Evolutionary conservation across 1,139 yeast genomes (phyloP).

Genomic region (Candida neerlandica): DNA sequence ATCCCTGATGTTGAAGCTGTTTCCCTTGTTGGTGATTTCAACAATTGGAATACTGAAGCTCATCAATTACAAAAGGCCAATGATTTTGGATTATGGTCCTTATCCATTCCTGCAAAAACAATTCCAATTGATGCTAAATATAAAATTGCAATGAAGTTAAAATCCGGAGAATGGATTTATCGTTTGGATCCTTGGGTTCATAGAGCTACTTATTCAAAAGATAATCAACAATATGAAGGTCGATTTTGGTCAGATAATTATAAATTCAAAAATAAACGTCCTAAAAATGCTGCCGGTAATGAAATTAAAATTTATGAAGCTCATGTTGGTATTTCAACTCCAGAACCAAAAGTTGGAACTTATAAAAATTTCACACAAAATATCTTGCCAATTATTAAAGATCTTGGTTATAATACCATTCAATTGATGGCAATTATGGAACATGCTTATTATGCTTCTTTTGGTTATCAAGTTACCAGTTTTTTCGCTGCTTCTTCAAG

Average conservation of each 20-base stretch:
- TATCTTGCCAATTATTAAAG: slow-evolving; percentile 79
- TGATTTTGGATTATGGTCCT: slow-evolving; percentile 70
- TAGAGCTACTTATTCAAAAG: slow-evolving; percentile 73
- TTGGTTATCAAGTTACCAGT: slow-evolving; percentile 93
- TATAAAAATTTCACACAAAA: slow-evolving; percentile 82
- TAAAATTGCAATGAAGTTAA: slow-evolving; percentile 67
- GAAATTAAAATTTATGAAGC: slow-evolving; percentile 88
- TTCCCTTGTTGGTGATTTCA: slow-evolving; percentile 85
- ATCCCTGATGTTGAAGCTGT: slow-evolving; percentile 85
- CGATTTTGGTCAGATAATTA: slow-evolving; percentile 82
- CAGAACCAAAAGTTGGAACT: slow-evolving; percentile 81
- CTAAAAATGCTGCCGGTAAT: slow-evolving; percentile 47
- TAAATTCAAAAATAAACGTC: slow-evolving; percentile 64
- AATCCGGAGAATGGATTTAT: slow-evolving; percentile 71
- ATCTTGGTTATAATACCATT: slow-evolving; percentile 87
- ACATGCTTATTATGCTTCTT: slow-evolving; percentile 96
- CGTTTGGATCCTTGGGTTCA: slow-evolving; percentile 89
- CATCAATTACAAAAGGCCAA: slow-evolving; percentile 57
- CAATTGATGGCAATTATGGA: slow-evolving; percentile 99
- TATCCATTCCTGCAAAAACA: slow-evolving; percentile 57
- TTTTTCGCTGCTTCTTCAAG: slow-evolving; percentile 90
- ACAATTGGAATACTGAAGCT: slow-evolving; percentile 69
- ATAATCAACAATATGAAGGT: slow-evolving; percentile 64
- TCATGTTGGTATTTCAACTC: slow-evolving; percentile 92
- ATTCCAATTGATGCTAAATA: slow-evolving; percentile 82